phyloP scores from a whole-genome alignment of 352 stramenopile species.

The Globisporangium middletonii region DNA sequence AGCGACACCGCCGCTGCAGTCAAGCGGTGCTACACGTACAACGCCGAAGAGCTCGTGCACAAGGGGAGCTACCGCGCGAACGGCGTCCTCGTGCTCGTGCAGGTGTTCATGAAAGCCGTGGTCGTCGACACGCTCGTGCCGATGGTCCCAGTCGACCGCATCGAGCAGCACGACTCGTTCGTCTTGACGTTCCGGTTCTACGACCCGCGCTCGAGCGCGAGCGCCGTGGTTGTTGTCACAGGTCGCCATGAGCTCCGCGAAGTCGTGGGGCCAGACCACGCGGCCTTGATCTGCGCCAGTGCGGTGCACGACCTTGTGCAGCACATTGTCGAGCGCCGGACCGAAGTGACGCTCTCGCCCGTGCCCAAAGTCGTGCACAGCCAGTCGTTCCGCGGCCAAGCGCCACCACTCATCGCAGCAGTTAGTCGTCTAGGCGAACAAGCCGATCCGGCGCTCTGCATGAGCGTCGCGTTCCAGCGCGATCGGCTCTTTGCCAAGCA shows the following conservation, averaged over 20 bases:
- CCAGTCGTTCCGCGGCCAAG: slow-evolving; percentile 9
- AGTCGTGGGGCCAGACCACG: slow-evolving; percentile 50
- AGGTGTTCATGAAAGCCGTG: slow-evolving; percentile 48
- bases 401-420: not conserved
- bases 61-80: slow-evolving; percentile 52
- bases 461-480: slow-evolving; percentile 39
- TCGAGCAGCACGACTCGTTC: slow-evolving; percentile 48
- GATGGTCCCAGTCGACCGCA: slow-evolving; percentile 35
- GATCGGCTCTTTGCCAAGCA: slow-evolving; percentile 65
- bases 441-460: not conserved
- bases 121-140: slow-evolving; percentile 23
- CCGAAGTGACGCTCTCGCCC: slow-evolving; percentile 19
- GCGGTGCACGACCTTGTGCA: slow-evolving; percentile 37
- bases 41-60: slow-evolving; percentile 51
- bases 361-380: slow-evolving; percentile 7
- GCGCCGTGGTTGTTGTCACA: slow-evolving; percentile 17
- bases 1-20: not conserved
- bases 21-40: slow-evolving; percentile 35
- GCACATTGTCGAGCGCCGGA: slow-evolving; percentile 46
- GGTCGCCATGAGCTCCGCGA: slow-evolving; percentile 47
- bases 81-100: slow-evolving; percentile 44
- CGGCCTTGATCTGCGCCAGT: slow-evolving; percentile 32
- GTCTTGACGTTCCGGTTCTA: slow-evolving; percentile 52
- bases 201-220: slow-evolving; percentile 38
- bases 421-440: not conserved